Base-by-base conservation (phyloP, 2,329 filamentous ascomycete genomes). In the Fusarium dlaminii region DNA sequence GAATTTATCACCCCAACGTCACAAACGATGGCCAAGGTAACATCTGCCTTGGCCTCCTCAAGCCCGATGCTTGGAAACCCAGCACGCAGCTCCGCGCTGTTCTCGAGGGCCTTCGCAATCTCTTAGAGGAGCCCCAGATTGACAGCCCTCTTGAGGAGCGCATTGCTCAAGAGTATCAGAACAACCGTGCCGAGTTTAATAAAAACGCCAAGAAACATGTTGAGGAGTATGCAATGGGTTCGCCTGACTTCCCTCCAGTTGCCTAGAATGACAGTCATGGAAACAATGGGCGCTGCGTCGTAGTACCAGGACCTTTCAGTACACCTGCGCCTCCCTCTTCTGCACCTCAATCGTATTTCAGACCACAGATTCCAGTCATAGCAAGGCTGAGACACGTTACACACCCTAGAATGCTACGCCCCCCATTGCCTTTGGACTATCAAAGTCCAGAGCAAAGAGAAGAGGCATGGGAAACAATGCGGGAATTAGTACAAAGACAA, bases 1-100 rank as follows among this genome's bases (percentile, higher is more conserved):
- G 95, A 84, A 93, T 98, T 87, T 98, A 97, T 89, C 95, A 98
- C 86, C 95, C 95, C 49, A 98, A 98, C 84, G 90, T 98, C 68
- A 94, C 92, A 80, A 96, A 97, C 87, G 95, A 97, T 83, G 89
- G 90, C 80, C 90, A 91, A 75, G 95, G 95, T 71, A 92, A 89
- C 84, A 94, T 98, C 90, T 98, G 95, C 84, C 87, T 98, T 49
- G 91, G 90, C 68, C 89, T 95, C 83, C 90, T 98, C 77, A 94
- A 95, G 81, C 83, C 92, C 36, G 94, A 97, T 79, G 92, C 94
- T 83, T 98, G 95, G 95, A 98, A 98, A 87, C 95, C 95, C 24
- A 92, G 92, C 70, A 93, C 92, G 79, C 93, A 92, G 84, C 89
- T 98, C 74, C 84, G 85, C 51, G 89, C 90, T 60, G 94, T 98